A percentile compares a stretch with the other conserved stretches of the same genome.
Conservation (phyloP, 2,329 filamentous ascomycete genomes). For the Pseudomassariella vexata region DNA sequence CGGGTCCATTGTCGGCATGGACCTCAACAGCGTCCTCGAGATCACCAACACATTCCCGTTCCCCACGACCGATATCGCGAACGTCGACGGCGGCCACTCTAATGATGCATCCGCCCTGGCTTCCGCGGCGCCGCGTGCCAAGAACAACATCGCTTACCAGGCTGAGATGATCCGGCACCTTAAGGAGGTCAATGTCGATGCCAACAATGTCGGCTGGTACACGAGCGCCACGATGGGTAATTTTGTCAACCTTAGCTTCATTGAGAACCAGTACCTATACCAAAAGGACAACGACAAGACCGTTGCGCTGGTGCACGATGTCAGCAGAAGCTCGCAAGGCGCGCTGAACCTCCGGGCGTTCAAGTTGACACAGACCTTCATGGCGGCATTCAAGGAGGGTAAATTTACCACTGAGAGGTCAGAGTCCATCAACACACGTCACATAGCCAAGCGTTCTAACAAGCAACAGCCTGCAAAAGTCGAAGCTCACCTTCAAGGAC, state of each 20-base stretch:
- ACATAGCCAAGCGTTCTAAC: constrained; percentile 1
- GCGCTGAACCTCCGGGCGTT: constrained; percentile 86
- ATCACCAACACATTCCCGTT: constrained; percentile 95
- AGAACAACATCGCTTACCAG: constrained; percentile 84
- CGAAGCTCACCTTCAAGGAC: constrained; percentile 87
- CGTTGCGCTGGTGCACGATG: constrained; percentile 88
- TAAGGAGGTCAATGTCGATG: constrained; percentile 96
- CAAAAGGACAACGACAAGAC: constrained; percentile 91
- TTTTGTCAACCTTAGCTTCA: constrained; percentile 89
- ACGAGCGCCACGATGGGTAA: constrained; percentile 98
- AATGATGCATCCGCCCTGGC: constrained; percentile 71
- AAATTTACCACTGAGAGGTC: constrained; percentile 97
- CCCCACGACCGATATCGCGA: constrained; percentile 70
- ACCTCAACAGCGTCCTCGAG: constrained; percentile 73
- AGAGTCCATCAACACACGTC: constrained; percentile 23
- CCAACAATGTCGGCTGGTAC: constrained; percentile 98
- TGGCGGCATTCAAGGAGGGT: constrained; percentile 88
- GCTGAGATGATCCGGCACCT: constrained; percentile 96
- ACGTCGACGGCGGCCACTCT: constrained; percentile 63
- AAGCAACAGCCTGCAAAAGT: constrained; percentile 76
- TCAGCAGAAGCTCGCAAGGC: constrained; percentile 90
- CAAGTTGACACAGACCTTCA: constrained; percentile 80
- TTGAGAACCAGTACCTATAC: constrained; percentile 98
- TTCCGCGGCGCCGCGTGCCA: constrained; percentile 83
- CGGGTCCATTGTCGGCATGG: constrained; percentile 90